Conservation (phyloP, 164 flowering plant genomes). For the Piper betle region DNA sequence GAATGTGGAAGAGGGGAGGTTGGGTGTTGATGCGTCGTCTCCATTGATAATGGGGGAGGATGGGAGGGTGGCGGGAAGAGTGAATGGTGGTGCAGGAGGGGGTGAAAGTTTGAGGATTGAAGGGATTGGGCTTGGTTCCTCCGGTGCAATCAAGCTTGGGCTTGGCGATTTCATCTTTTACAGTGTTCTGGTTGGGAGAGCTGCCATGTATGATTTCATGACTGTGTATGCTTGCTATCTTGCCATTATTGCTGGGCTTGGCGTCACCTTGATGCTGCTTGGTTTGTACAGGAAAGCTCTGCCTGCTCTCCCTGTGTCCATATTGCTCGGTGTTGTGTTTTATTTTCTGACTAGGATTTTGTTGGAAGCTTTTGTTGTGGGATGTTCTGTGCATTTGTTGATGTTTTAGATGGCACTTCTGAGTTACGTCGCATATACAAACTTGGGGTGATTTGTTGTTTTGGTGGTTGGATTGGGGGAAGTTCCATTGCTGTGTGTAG, state of each 20-base stretch:
- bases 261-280: constrained; percentile 68
- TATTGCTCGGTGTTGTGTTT: constrained; percentile 73
- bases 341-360: constrained; percentile 64
- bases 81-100: too few relatives aligned
- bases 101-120: constrained; percentile 31
- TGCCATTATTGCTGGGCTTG: constrained; percentile 93
- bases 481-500: too few relatives aligned
- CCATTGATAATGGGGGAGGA: constrained; percentile 42
- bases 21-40: constrained; percentile 7
- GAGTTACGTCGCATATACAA: not conserved
- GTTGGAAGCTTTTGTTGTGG: constrained; percentile 69
- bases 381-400: constrained; percentile 68
- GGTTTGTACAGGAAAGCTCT: constrained; percentile 81
- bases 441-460: not conserved
- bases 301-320: constrained; percentile 95
- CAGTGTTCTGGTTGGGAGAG: constrained; percentile 93
- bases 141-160: constrained; percentile 90
- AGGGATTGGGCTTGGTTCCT: constrained; percentile 82
- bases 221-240: constrained; percentile 97
- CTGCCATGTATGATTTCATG: constrained; percentile 96
- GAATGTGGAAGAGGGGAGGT: constrained; percentile 31
- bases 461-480: not conserved
- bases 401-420: constrained; percentile 45
- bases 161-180: constrained; percentile 95
- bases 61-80: constrained; percentile 16